Evolutionary conservation across 768 basidiomycete genomes (phyloP), one percentile per base, ranked within the genome.

Genomic region (Calocybe cyanea): DNA sequence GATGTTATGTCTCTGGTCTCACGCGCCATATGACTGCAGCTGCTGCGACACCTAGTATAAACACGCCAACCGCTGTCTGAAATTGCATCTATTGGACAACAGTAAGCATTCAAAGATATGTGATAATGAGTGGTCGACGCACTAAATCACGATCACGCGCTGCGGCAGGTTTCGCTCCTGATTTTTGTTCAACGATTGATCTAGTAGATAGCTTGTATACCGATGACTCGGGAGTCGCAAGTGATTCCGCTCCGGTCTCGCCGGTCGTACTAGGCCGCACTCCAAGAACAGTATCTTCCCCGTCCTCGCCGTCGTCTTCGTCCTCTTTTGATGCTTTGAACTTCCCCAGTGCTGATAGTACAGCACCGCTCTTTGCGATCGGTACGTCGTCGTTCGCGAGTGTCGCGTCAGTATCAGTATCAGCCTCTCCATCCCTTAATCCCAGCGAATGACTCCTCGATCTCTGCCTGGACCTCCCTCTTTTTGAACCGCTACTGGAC

Each of bases 11-110:
- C 60, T 70, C 67, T 3, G 67, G 64, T 45, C 78, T 80, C 21
- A 85, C 80, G 51, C 81, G 74, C 83, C 84, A 87, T 55, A 85
- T 64, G 40, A 88, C 85, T 6, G 84, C 85, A 10, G 77, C 83
- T 2, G 86, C 83, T 3, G 82, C 83, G 7, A 85, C 76, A 40
- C 81, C 72, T 21, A 88, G 62, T 3, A 88, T 72, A 14, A 86
- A 59, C 7, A 87, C 77, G 4, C 84, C 84, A 2, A 84, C 63
- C 4, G 80, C 83, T 1, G 83, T 73, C 46, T 75, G 73, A 53
- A 80, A 53, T 66, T 70, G 70, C 33, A 74, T 58, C 46, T 54
- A 57, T 42, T 58, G 60, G 44, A 9, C 30, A 20, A 45, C 21
- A 25, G 41, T 48, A 9, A 50, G 41, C 8, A 38, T 15, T 13